phyloP scores from a whole-genome alignment of 192 early-diverging fungal species.

The Coemansia biformis region DNA sequence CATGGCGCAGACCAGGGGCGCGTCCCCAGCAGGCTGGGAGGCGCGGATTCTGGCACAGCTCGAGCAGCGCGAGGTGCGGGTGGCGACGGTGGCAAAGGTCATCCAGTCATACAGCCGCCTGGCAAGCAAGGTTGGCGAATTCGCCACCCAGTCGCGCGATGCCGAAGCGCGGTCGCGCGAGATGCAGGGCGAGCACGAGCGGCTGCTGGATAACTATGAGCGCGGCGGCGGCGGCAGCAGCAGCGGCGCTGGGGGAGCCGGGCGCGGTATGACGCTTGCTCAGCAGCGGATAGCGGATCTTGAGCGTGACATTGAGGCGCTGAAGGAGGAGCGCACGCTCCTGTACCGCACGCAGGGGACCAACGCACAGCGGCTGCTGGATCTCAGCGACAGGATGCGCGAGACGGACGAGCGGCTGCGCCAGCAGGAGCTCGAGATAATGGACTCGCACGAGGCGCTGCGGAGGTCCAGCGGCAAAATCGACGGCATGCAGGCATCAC shows the following conservation, averaged over 20 bases:
- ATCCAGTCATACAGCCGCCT: slow-evolving; percentile 46
- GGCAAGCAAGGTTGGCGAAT: slow-evolving; percentile 41
- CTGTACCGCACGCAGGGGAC: slow-evolving; percentile 84
- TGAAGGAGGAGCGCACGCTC: slow-evolving; percentile 83
- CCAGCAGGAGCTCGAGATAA: slow-evolving; percentile 48
- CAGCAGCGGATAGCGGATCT: slow-evolving; percentile 68
- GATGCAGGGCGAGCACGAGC: slow-evolving; percentile 47
- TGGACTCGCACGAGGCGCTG: slow-evolving; percentile 36
- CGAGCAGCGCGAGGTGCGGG: slow-evolving; percentile 44
- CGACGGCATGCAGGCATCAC: slow-evolving; percentile 35
- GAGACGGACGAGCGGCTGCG: slow-evolving; percentile 59
- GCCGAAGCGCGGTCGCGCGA: slow-evolving; percentile 37
- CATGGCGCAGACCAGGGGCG: slow-evolving; percentile 19
- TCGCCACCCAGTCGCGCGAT: slow-evolving; percentile 37
- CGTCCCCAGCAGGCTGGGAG: slow-evolving; percentile 26
- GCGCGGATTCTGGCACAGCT: slow-evolving; percentile 40
- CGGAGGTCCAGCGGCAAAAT: slow-evolving; percentile 28
- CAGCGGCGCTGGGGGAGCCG: slow-evolving; percentile 8
- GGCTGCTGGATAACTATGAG: slow-evolving; percentile 34
- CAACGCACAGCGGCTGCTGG: slow-evolving; percentile 88
- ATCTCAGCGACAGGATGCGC: slow-evolving; percentile 74
- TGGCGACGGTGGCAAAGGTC: slow-evolving; percentile 42
- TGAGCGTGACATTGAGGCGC: slow-evolving; percentile 62
- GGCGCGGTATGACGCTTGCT: slow-evolving; percentile 34
- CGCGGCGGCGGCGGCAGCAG: slow-evolving; percentile 8